These are phyloP conservation scores for Barnettozyma hawaiiensis DNA, from an alignment of 1,139 yeast species.

Conservation along the genomic window DNA sequence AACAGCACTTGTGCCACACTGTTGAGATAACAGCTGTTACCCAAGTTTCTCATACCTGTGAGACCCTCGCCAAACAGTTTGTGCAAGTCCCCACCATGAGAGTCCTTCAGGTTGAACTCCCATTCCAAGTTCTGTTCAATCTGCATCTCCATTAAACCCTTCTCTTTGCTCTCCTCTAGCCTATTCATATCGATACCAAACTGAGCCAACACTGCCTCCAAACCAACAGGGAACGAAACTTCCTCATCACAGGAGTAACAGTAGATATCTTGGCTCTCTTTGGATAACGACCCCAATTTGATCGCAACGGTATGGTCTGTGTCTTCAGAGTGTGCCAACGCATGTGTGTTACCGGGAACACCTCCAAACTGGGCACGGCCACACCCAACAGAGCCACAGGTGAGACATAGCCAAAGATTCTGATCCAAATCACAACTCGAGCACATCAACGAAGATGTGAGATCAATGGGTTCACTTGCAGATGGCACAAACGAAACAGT, in stretches of 20 bases:
- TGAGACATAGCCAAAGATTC: slow-evolving; percentile 88
- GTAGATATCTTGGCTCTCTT: slow-evolving; percentile 62
- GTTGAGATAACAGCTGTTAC: slow-evolving; percentile 88
- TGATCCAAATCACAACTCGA: slow-evolving; percentile 60
- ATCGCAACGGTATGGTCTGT: slow-evolving; percentile 74
- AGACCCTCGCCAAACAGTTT: slow-evolving; percentile 66
- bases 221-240: slow-evolving; percentile 59
- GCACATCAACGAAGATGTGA: slow-evolving; percentile 42
- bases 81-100: slow-evolving; percentile 57
- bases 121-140: slow-evolving; percentile 89
- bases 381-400: slow-evolving; percentile 87
- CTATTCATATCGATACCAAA: slow-evolving; percentile 66
- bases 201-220: slow-evolving; percentile 43
- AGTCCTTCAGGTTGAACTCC: slow-evolving; percentile 81
- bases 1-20: slow-evolving; percentile 75
- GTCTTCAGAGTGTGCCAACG: slow-evolving; percentile 57
- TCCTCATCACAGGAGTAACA: slow-evolving; percentile 91
- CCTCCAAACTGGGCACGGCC: slow-evolving; percentile 92
- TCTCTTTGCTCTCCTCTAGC: slow-evolving; percentile 62
- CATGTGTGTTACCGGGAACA: slow-evolving; percentile 90
- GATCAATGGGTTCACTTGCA: background rate
- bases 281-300: slow-evolving; percentile 83
- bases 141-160: slow-evolving; percentile 80
- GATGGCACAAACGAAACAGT: slow-evolving; percentile 40
- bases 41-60: slow-evolving; percentile 83